phyloP scores from a whole-genome alignment of 179 eudicot genomes.

The Beta lomatogona region DNA sequence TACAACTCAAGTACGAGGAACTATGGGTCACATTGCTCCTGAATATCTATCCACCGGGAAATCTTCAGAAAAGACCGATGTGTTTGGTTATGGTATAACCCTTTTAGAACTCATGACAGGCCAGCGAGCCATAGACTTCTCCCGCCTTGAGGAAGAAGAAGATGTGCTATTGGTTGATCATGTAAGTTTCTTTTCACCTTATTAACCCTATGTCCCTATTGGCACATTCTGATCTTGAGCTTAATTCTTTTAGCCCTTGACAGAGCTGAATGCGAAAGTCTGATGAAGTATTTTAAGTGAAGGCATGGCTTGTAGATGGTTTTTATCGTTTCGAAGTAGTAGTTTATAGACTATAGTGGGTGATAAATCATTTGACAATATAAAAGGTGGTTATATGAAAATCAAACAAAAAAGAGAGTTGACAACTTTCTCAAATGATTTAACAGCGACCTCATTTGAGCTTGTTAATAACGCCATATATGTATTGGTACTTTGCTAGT shows the following conservation, averaged over 20 bases:
- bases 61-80: slow-evolving; percentile 94
- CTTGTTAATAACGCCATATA: too few species aligned
- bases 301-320: neutral
- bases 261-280: neutral
- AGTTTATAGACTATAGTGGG: too few species aligned
- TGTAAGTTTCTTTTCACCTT: slow-evolving; percentile 45
- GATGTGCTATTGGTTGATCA: slow-evolving; percentile 91
- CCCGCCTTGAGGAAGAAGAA: slow-evolving; percentile 98
- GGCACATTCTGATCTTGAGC: neutral
- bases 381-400: too few species aligned
- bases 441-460: too few species aligned
- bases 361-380: too few species aligned
- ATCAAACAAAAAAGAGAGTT: too few species aligned
- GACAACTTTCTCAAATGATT: neutral
- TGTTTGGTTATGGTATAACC: slow-evolving; percentile 93
- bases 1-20: slow-evolving; percentile 94
- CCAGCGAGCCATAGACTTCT: slow-evolving; percentile 92
- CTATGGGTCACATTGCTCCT: slow-evolving; percentile 99
- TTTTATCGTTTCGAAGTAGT: neutral
- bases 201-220: neutral
- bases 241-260: neutral
- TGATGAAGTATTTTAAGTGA: neutral
- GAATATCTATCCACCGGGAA: slow-evolving; percentile 93
- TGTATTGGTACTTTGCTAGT: too few species aligned
- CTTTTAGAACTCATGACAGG: slow-evolving; percentile 93